Evolutionary conservation across 257 asterid genomes (phyloP).

Genomic region (Nicotiana tabacum): DNA sequence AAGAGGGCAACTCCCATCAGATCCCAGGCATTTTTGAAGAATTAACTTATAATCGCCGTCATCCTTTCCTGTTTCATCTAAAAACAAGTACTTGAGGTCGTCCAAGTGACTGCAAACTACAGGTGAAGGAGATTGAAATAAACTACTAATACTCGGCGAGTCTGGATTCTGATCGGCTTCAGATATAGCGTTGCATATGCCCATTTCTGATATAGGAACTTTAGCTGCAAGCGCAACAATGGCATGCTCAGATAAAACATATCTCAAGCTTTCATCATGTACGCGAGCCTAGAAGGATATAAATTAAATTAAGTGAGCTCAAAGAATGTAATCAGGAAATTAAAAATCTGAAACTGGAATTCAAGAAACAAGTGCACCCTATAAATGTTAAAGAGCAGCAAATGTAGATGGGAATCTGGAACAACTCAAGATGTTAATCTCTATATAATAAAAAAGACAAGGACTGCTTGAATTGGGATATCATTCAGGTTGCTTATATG

Average conservation of each 20-base stretch:
- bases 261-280: conserved; percentile 93
- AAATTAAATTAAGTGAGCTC: conserved; percentile 18
- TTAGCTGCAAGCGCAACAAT: conserved; percentile 60
- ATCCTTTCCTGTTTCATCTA: conserved; percentile 30
- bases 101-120: conserved; percentile 67
- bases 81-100: conserved; percentile 51
- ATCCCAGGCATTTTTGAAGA: conserved; percentile 59
- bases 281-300: conserved; percentile 76
- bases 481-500: background rate
- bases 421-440: background rate
- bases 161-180: conserved; percentile 59
- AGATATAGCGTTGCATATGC: conserved; percentile 45
- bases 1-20: conserved; percentile 72
- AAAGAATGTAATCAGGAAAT: background rate
- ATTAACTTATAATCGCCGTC: conserved; percentile 43
- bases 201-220: conserved; percentile 50
- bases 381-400: background rate
- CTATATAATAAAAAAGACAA: background rate
- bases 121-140: conserved; percentile 58
- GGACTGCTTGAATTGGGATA: background rate
- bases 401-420: background rate
- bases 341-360: background rate
- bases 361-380: background rate
- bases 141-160: conserved; percentile 19
- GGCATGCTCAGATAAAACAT: conserved; percentile 79